A percentile compares a stretch with the other conserved stretches of the same genome.
Evolutionary conservation across 2,329 filamentous ascomycete species (phyloP).

Genomic region (Fusarium pseudograminearum): DNA sequence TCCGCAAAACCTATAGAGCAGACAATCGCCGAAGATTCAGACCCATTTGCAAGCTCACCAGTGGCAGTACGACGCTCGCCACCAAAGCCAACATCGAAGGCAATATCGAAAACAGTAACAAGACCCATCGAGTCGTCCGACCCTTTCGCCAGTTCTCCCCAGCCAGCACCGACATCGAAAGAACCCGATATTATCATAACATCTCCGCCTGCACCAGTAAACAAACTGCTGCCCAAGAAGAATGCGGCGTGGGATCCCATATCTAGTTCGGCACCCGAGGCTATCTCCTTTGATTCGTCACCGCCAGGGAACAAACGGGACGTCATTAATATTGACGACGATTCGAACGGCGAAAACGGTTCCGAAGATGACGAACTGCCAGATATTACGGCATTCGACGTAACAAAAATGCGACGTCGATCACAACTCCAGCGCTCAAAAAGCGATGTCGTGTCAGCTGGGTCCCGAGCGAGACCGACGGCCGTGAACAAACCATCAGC

Average conservation of each 20-base stretch:
- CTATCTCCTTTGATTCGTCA: constrained; percentile 36
- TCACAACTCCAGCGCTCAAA: constrained; percentile 49
- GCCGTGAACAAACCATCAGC: constrained; percentile 50
- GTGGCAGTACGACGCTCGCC: constrained; percentile 9
- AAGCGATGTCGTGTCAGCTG: constrained; percentile 48
- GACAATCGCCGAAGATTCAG: constrained; percentile 38
- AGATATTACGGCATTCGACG: constrained; percentile 58
- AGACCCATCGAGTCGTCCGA: constrained; percentile 38
- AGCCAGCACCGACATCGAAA: constrained; percentile 1
- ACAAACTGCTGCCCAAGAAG: constrained; percentile 14
- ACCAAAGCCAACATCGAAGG: background rate
- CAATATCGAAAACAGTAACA: background rate
- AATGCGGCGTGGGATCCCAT: constrained; percentile 61
- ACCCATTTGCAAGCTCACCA: constrained; percentile 55
- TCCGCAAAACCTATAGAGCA: background rate
- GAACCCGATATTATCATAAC: constrained; percentile 13
- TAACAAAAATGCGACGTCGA: constrained; percentile 47
- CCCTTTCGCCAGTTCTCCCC: constrained; percentile 35
- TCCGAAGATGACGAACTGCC: constrained; percentile 65
- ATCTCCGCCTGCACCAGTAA: constrained; percentile 7
- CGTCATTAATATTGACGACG: constrained; percentile 55
- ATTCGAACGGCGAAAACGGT: constrained; percentile 47
- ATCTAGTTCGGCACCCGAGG: constrained; percentile 65
- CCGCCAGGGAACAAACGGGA: constrained; percentile 22
- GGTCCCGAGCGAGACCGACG: constrained; percentile 33